Evolutionary conservation across 331 rosid genomes (phyloP), one percentile per base, ranked within the genome.

Genomic region (Rhamnella rubrinervis): DNA sequence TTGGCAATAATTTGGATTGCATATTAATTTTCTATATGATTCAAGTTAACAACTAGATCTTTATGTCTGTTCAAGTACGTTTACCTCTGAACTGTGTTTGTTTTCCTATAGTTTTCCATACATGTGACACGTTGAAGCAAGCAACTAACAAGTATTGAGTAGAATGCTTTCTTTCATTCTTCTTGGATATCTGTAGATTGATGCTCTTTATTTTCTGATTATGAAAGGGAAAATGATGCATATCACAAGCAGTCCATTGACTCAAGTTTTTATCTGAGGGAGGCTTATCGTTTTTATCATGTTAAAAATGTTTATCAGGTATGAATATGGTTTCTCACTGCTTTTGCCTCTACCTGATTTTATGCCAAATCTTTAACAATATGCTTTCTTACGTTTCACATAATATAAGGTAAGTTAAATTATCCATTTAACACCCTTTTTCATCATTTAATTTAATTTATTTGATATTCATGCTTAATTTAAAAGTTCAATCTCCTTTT

Each of bases 251-350:
- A 63, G 47, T 60, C 71, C 74, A 53, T 58, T 8, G 82, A 75
- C 59, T 72, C 81, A 59, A 74, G 75, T 63, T 67, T 84, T 66
- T 83, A 66, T 47, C 82, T 85, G 68, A 83, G 76, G 20, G 81
- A 37, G 66, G 76, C 68, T 25, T 71, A 84, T 81, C 80, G 77
- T 31, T 91, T 88, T 78, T 91, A 91, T 74, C 97, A 93, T 77
- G 70, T 91, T 53, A 83, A 80, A 80, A 77, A 83, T 71, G 80
- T 63, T 78, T 74, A 85, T 68, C 96, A 93, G 98, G 98, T 93
- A 87, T 65, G 39, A 62, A 66, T 70, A 58, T 59, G 35, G 20
- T 61, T 49, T 46, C 47, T 50, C 69, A 41, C 18, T 61, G 53
- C 58, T 61, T 52, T 55, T 40, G 55, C 28, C 15, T 7, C 23